Evolutionary conservation across 495 filamentous ascomycete species (phyloP), one percentile per base, ranked within the genome.

Genomic region (Penicillium cosmopolitanum): DNA sequence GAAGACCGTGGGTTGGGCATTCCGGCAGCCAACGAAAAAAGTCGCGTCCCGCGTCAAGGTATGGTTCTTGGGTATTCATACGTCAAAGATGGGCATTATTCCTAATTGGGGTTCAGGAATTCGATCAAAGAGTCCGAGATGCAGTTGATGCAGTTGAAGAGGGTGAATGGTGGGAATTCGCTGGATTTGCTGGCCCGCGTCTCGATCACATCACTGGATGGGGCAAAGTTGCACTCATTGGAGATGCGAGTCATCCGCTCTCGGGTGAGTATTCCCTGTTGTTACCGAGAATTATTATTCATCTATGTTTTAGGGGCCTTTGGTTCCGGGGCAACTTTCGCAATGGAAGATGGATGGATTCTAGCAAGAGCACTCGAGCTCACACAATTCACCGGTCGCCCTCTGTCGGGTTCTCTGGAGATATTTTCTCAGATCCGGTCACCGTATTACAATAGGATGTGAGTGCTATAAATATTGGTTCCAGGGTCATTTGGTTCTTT

Each of bases 301-400:
- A 63, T n/a, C 15, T 12, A 0, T 15, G 6, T 7, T 13, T n/a
- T 51, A 66, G 64, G 64, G 1, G 74, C 72, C 3, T 79, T 79
- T 62, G 80, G 80, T 0, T 80, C 80, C 1, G 80, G 80, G 0
- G 77, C 80, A 1, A 76, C 75, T 7, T 83, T 83, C 53, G 79
- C 80, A 0, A 74, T 83, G 67, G 76, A 82, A 57, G 80, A 83
- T 63, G 75, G 73, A 13, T 83, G 74, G 73, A 73, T 79, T 36
- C 65, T 83, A 28, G 77, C 77, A 5, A 73, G 70, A 50, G 70
- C 75, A 6, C 65, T 83, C 2, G 74, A 76, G 15, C 58, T 74
- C 34, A 51, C 58, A 0, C 61, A 54, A 9, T 50, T 31, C 40
- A 55, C 55, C 40, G 57, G 54, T 11, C 61, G 65, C 19, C 62